Evolutionary conservation across 305 asterid species (phyloP).

Genomic region (Fraxinus sp.): DNA sequence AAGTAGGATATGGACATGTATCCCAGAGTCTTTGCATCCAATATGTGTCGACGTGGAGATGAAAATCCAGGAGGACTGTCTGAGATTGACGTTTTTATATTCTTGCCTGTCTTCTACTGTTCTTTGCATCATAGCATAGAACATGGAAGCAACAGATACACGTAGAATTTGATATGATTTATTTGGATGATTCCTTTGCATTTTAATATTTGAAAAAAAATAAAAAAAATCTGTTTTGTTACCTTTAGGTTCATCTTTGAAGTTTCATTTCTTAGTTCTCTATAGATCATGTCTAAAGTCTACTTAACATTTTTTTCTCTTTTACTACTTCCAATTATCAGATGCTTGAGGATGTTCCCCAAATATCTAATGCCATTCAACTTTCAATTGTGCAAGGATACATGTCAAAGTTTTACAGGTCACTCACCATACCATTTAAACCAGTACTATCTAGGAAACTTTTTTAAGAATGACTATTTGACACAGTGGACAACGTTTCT

Average conservation of each 20-base stretch:
- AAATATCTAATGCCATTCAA: constrained; percentile 73
- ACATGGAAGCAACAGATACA: not conserved
- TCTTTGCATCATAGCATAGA: not conserved
- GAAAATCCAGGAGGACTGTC: not conserved
- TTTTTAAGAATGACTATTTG: constrained; percentile 24
- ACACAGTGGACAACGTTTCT: constrained; percentile 28
- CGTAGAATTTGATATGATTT: not conserved
- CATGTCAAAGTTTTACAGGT: constrained; percentile 96
- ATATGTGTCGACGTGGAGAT: not conserved
- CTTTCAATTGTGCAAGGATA: constrained; percentile 96
- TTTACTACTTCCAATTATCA: constrained; percentile 30
- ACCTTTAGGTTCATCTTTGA: not conserved
- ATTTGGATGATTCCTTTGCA: not conserved
- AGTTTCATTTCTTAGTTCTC: not conserved
- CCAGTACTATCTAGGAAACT: constrained; percentile 11
- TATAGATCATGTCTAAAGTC: not conserved
- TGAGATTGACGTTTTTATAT: not conserved
- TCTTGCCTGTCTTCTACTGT: not conserved
- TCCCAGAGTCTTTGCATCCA: not conserved
- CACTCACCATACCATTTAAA: constrained; percentile 17
- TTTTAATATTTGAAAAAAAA: too few relatives aligned
- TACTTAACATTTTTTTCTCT: not conserved
- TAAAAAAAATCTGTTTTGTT: not conserved
- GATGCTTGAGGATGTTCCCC: constrained; percentile 96
- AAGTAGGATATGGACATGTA: not conserved